Percentiles rank a stretch among this genome's conserved stretches.
phyloP scores from a whole-genome alignment of 306 rosid species.

The Cicer judaicum region DNA sequence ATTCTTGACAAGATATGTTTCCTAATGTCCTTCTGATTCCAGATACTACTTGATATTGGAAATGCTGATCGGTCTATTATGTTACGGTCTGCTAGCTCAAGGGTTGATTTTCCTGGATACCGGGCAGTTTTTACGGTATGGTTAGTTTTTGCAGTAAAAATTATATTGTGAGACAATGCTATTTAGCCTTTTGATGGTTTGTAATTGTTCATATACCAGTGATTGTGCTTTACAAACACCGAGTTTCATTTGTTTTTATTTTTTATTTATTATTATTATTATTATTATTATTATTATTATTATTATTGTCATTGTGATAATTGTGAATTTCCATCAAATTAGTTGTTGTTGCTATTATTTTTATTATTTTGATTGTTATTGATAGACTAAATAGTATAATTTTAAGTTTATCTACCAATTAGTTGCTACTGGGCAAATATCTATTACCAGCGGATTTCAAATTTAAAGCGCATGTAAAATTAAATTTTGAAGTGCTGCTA shows the following conservation, averaged over 20 bases:
- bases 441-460: conserved; percentile 13
- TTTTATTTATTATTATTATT: background rate
- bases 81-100: conserved; percentile 75
- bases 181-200: conserved; percentile 15
- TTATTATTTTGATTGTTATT: background rate
- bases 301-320: background rate
- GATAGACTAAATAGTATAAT: conserved; percentile 19
- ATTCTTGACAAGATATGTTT: conserved; percentile 23
- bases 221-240: conserved; percentile 20
- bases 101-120: conserved; percentile 75
- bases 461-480: background rate
- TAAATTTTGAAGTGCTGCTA: conserved; percentile 11
- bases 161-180: conserved; percentile 37
- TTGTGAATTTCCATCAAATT: conserved; percentile 29
- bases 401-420: conserved; percentile 29
- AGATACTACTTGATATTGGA: conserved; percentile 86
- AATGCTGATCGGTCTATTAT: conserved; percentile 63
- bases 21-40: conserved; percentile 44
- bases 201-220: conserved; percentile 27
- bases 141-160: conserved; percentile 29
- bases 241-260: conserved; percentile 5
- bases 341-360: background rate
- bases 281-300: conserved; percentile 9
- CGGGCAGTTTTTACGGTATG: conserved; percentile 82
- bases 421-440: conserved; percentile 14